phyloP scores from a whole-genome alignment of 495 filamentous ascomycete species.

The Penicillium argentinense region DNA sequence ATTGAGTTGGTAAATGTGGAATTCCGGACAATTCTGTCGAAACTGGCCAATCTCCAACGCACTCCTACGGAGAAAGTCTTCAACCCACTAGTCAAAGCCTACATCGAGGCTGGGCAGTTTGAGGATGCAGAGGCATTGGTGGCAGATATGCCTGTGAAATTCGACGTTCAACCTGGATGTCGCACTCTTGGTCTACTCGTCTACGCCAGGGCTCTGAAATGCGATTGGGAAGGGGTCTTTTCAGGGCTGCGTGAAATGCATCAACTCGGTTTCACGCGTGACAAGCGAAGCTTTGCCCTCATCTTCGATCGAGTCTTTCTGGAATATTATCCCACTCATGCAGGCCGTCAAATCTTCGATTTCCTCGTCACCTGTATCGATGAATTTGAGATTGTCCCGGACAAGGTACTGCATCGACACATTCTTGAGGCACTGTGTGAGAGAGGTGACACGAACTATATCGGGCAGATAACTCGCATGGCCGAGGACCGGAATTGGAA shows the following conservation, averaged over 20 bases:
- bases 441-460: slow-evolving; percentile 32
- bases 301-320: slow-evolving; percentile 46
- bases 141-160: slow-evolving; percentile 32
- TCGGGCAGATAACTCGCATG: slow-evolving; percentile 27
- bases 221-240: slow-evolving; percentile 45
- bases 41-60: slow-evolving; percentile 26
- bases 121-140: slow-evolving; percentile 40
- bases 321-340: slow-evolving; percentile 43
- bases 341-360: slow-evolving; percentile 30
- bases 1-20: slow-evolving; percentile 39
- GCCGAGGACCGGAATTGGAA: slow-evolving; percentile 36
- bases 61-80: slow-evolving; percentile 41
- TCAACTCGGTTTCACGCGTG: slow-evolving; percentile 29
- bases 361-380: slow-evolving; percentile 38
- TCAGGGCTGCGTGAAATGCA: slow-evolving; percentile 40
- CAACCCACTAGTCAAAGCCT: slow-evolving; percentile 44
- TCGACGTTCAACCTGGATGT: slow-evolving; percentile 31
- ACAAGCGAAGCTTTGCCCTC: slow-evolving; percentile 27
- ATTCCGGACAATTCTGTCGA: slow-evolving; percentile 29
- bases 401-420: slow-evolving; percentile 42
- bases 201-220: slow-evolving; percentile 35
- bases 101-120: slow-evolving; percentile 35
- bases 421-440: slow-evolving; percentile 43
- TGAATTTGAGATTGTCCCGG: slow-evolving; percentile 37
- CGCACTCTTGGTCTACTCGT: slow-evolving; percentile 41